A percentile compares a stretch with the other conserved stretches of the same genome.
Conservation (phyloP, 305 asterid species). For the Stenogyne calaminthoides region DNA sequence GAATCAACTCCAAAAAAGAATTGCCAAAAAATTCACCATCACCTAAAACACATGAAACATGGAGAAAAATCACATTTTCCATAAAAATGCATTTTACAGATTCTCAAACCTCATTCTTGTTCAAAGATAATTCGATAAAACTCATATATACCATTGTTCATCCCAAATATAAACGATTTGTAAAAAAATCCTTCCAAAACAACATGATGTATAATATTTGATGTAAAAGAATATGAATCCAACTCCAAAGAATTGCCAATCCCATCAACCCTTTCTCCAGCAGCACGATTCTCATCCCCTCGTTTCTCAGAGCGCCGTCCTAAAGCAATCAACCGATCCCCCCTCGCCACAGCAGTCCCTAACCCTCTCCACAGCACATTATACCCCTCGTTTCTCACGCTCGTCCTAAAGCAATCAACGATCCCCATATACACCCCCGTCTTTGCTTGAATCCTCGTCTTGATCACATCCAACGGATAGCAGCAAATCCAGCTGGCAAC, state of each 20-base stretch:
- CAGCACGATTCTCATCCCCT: no score
- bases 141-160: not conserved
- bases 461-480: slow-evolving; percentile 84
- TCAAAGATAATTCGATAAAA: not conserved
- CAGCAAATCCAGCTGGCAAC: slow-evolving; percentile 90
- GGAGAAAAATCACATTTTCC: not conserved
- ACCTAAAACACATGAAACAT: no score
- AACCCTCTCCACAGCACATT: slow-evolving; percentile 78
- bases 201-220: not conserved
- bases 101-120: not conserved
- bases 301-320: slow-evolving; percentile 56
- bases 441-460: slow-evolving; percentile 81
- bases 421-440: slow-evolving; percentile 56
- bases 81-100: not conserved
- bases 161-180: not conserved
- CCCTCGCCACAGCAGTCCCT: slow-evolving; percentile 79
- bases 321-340: slow-evolving; percentile 75
- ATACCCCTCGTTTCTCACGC: slow-evolving; percentile 70
- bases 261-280: slow-evolving; percentile 19
- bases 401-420: slow-evolving; percentile 63
- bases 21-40: no score
- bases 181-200: not conserved
- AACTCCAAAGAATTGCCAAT: not conserved
- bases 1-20: no score
- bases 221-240: not conserved